Evolutionary conservation across 2,329 filamentous ascomycete genomes (phyloP).

Genomic region (Knoxdaviesia proteae): DNA sequence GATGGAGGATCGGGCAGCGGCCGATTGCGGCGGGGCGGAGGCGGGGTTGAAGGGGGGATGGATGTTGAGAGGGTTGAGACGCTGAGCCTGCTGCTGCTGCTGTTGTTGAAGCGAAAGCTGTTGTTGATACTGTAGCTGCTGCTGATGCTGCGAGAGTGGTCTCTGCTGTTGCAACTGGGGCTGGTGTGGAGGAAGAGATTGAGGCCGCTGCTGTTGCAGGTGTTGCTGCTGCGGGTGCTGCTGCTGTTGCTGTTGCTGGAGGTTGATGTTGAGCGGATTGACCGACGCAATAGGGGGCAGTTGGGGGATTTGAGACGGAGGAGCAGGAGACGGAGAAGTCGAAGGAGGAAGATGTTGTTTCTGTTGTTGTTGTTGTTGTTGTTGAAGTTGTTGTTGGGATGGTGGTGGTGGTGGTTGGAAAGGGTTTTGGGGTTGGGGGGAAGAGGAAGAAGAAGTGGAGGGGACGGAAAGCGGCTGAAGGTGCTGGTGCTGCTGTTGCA

Average conservation of each 20-base stretch:
- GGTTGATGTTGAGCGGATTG: background rate
- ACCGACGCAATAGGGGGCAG: background rate
- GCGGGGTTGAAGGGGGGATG: constrained; percentile 13
- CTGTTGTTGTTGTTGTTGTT: background rate
- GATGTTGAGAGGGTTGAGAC: too few species aligned
- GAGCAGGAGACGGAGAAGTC: background rate
- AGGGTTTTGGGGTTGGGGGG: background rate
- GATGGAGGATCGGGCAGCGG: constrained; percentile 20
- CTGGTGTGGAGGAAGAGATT: constrained; percentile 2
- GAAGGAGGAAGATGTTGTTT: background rate
- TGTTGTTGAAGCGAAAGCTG: too few species aligned
- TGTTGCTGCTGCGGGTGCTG: constrained; percentile 11
- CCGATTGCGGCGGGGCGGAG: constrained; percentile 24
- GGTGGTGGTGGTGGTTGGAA: constrained; percentile 6
- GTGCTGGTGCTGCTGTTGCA: constrained; percentile 1
- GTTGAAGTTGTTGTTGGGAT: constrained; percentile 1
- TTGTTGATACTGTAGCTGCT: too few species aligned
- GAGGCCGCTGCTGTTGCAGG: constrained; percentile 2
- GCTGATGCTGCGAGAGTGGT: too few species aligned
- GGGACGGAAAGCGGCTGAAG: constrained; percentile 23
- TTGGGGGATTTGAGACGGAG: constrained; percentile 23
- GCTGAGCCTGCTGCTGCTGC: too few species aligned
- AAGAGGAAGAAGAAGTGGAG: background rate
- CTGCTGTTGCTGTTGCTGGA: constrained; percentile 6
- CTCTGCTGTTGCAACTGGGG: constrained; percentile 10